Conservation (phyloP, 106 monocot species). For the Acorus gramineus region DNA sequence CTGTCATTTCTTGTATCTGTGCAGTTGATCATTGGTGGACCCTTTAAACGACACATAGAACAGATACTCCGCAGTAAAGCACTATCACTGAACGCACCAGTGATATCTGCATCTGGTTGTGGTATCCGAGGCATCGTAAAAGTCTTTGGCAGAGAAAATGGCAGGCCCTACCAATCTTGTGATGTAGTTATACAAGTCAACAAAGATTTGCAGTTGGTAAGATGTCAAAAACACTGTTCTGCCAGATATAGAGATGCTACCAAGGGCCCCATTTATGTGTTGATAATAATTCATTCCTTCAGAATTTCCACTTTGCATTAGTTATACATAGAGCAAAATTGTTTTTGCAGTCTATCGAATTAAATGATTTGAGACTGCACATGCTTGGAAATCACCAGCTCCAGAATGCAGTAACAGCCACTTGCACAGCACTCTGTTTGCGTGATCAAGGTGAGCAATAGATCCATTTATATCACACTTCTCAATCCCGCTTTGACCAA, state of each 20-base stretch:
- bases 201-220: constrained; percentile 45
- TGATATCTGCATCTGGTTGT: constrained; percentile 62
- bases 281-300: too few species aligned
- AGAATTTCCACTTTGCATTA: too few species aligned
- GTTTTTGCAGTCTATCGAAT: constrained; percentile 40
- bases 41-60: constrained; percentile 59
- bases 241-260: too few species aligned
- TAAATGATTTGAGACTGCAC: constrained; percentile 48
- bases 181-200: constrained; percentile 42
- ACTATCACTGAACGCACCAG: constrained; percentile 36
- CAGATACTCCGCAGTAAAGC: constrained; percentile 62
- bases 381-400: constrained; percentile 89
- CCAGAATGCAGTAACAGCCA: constrained; percentile 79
- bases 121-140: constrained; percentile 37
- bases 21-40: constrained; percentile 88
- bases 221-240: not conserved
- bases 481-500: too few species aligned
- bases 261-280: too few species aligned
- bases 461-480: too few species aligned
- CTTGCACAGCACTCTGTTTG: constrained; percentile 61
- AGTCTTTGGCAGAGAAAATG: constrained; percentile 38
- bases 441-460: constrained; percentile 43
- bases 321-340: too few species aligned
- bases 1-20: not conserved
- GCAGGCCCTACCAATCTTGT: constrained; percentile 49